phyloP scores from a whole-genome alignment of 2,329 filamentous ascomycete genomes.

The Trichoderma sp. region DNA sequence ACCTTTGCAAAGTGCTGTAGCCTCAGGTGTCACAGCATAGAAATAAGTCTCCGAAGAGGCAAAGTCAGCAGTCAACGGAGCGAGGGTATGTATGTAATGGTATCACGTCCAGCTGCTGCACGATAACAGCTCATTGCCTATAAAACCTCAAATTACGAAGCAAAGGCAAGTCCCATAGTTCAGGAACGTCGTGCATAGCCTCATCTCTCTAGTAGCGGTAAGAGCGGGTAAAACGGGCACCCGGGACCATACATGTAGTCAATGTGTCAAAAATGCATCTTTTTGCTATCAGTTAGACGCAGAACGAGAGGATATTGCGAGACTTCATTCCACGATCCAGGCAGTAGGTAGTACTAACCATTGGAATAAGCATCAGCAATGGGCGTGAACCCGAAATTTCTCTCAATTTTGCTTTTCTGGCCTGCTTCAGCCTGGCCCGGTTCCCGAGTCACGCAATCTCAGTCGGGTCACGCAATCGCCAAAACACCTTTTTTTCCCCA shows the following conservation, averaged over 20 bases:
- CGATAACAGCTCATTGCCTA: neutral
- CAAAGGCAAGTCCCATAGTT: neutral
- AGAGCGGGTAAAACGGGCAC: neutral
- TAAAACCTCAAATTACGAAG: neutral
- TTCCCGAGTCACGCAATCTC: slow-evolving; percentile 20
- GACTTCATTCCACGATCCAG: neutral
- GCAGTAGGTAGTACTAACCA: too few relatives aligned
- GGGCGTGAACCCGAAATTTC: neutral
- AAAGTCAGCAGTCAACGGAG: slow-evolving; percentile 1
- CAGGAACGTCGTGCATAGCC: neutral
- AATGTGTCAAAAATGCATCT: neutral
- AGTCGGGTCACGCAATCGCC: slow-evolving; percentile 20
- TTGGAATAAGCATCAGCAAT: neutral
- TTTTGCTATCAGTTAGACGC: neutral
- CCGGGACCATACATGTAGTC: neutral
- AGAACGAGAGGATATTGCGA: neutral
- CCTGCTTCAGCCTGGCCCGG: slow-evolving; percentile 2
- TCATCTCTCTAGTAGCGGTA: neutral
- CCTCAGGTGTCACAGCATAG: neutral
- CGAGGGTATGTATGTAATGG: neutral
- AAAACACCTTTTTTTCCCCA: slow-evolving; percentile 6
- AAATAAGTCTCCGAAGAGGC: slow-evolving; percentile 6
- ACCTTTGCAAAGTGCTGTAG: neutral
- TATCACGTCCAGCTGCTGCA: neutral
- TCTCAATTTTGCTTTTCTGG: neutral